Base-by-base conservation (phyloP, 345 rosid species). In the Eucalyptus cloeziana region DNA sequence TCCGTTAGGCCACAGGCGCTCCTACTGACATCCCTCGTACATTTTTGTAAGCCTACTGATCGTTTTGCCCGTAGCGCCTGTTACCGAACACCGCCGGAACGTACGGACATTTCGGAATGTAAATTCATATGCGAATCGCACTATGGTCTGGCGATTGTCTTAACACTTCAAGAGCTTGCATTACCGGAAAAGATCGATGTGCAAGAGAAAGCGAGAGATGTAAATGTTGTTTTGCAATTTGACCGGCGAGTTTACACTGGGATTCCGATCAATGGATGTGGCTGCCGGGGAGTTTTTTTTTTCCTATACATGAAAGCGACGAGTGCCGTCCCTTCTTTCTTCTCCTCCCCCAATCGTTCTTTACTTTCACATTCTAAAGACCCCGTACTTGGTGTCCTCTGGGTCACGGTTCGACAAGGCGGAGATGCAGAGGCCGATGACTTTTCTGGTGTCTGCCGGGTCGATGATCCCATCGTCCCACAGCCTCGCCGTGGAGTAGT, bases 401-500 rank as follows among this genome's bases (percentile, higher is more conserved):
- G 62, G 22, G 10, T 95, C 94, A 24, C 93, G 92, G 93, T 95
- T 96, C 88, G 90, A 17, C 69, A 97, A 90, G 87, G 99, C 95
- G 56, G 99, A 96, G 90, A 96, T 94, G 92, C 96, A 93, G 83
- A 95, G 94, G 69, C 96, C 96, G 44, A 94, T 90, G 64, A 96
- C 88, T 89, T 94, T 96, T 89, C 99, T 92, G 11, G 98, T 96
- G 89, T 96, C 99, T 17, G 94, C 96, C n/a, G 99, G 99, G 92
- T 97, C 97, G 44, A 97, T 96, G 89, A 97, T 93, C 81, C 99
- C 99, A 44, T 97, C 99, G 79, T 96, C 99, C 99, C 99, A 96
- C 16, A 97, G 98, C 93, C 99, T 93, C 27, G 98, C 97, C 12
- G 99, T 95, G 37, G 98, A 97, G 93, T 93, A 97, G 94, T 94